Percentiles rank a stretch among this genome's conserved stretches.
Conservation (phyloP, 352 stramenopile genomes). For the Globisporangium camurandrum region DNA sequence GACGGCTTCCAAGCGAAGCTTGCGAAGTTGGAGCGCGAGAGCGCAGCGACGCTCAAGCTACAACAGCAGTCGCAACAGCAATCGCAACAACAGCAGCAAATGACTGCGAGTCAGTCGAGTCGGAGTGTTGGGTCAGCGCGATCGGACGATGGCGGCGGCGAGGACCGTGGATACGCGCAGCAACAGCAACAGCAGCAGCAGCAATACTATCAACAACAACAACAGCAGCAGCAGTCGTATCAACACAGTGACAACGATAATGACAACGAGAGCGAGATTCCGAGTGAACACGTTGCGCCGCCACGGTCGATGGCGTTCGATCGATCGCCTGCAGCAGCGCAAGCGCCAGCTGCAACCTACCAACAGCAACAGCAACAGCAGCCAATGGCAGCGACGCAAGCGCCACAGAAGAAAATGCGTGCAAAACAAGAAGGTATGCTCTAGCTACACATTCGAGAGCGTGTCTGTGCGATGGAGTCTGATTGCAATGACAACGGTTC, state of each 20-base stretch:
- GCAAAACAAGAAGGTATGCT: constrained; percentile 60
- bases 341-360: too few relatives aligned
- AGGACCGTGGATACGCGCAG: constrained; percentile 14
- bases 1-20: constrained; percentile 91
- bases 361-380: not conserved
- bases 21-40: constrained; percentile 82
- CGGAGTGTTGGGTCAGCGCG: constrained; percentile 15
- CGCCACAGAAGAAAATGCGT: constrained; percentile 22
- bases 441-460: too few relatives aligned
- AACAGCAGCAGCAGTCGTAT: constrained; percentile 21
- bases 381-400: constrained; percentile 8
- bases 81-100: constrained; percentile 15
- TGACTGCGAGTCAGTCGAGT: constrained; percentile 9
- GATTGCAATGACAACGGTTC: too few relatives aligned
- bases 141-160: constrained; percentile 23
- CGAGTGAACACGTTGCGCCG: constrained; percentile 32
- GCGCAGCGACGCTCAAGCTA: constrained; percentile 22
- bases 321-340: constrained; percentile 15
- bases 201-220: constrained; percentile 18
- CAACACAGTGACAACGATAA: constrained; percentile 17
- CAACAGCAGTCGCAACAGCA: constrained; percentile 19
- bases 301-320: constrained; percentile 25
- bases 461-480: too few relatives aligned
- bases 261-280: constrained; percentile 13
- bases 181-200: constrained; percentile 21